Percentiles rank a stretch among this genome's conserved stretches.
Evolutionary conservation across 441 rosid species (phyloP).

Genomic region (Adansonia madagascariensis): DNA sequence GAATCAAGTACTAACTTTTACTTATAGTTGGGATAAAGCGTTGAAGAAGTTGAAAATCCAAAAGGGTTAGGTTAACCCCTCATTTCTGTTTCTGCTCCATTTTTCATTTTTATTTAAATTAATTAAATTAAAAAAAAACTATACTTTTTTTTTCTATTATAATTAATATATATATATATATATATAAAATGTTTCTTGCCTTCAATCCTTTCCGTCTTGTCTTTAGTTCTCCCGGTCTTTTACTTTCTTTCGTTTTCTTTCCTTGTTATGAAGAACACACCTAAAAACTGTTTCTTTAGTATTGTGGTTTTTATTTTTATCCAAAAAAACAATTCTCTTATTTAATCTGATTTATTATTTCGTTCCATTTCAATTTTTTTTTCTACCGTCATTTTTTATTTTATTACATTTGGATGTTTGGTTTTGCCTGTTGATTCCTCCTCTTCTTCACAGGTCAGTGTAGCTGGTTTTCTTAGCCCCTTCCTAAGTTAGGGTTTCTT

Average conservation of each 20-base stretch:
- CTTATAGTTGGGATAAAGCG: background rate
- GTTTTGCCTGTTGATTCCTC: conserved; percentile 18
- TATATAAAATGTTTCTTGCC: no score
- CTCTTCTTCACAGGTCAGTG: conserved; percentile 43
- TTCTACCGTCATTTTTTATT: background rate
- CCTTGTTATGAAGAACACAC: conserved; percentile 8
- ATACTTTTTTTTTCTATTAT: no score
- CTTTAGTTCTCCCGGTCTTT: conserved; percentile 25
- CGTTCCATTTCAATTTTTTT: background rate
- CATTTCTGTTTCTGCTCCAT: background rate
- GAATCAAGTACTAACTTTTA: no score
- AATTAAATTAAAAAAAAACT: no score
- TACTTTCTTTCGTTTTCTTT: conserved; percentile 22
- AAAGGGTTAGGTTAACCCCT: conserved; percentile 33
- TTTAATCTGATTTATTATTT: conserved; percentile 6
- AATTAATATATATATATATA: background rate
- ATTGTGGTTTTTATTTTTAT: background rate
- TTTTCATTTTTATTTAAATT: no score
- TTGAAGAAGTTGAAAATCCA: background rate
- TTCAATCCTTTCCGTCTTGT: background rate
- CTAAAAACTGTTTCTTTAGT: conserved; percentile 6
- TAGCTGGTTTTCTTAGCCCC: conserved; percentile 19
- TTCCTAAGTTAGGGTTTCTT: conserved; percentile 1
- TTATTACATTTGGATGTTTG: conserved; percentile 8
- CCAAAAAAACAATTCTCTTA: background rate